Evolutionary conservation across 2,329 filamentous ascomycete genomes (phyloP).

Genomic region (Cephalotrichum gorgonifer): DNA sequence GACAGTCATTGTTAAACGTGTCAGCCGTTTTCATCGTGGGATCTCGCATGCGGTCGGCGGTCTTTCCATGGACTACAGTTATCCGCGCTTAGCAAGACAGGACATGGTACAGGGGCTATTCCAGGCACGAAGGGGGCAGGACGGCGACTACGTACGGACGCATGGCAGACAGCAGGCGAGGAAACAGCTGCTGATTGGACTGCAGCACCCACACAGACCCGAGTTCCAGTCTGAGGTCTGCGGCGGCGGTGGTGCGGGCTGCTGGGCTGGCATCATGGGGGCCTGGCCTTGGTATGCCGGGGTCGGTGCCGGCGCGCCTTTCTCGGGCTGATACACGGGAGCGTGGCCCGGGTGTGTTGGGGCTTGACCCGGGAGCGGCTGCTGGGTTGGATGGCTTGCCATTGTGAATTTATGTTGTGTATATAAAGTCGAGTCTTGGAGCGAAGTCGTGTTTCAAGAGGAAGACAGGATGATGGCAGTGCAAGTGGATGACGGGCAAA

Average conservation of each 20-base stretch:
- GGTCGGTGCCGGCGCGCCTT: background rate
- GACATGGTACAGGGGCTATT: too few relatives aligned
- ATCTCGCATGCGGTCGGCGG: constrained; percentile 31
- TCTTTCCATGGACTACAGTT: constrained; percentile 30
- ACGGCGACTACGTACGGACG: constrained; percentile 24
- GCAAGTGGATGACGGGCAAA: background rate
- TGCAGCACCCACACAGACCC: constrained; percentile 26
- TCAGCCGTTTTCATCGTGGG: constrained; percentile 28
- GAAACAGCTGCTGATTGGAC: constrained; percentile 25
- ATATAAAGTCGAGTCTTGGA: too few relatives aligned
- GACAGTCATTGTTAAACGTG: constrained; percentile 27
- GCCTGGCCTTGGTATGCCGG: background rate
- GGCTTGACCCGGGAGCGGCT: background rate
- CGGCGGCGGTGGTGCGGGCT: background rate
- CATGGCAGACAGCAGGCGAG: constrained; percentile 30
- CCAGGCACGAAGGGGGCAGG: too few relatives aligned
- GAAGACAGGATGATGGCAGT: too few relatives aligned
- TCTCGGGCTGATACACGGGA: background rate
- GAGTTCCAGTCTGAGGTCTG: constrained; percentile 21
- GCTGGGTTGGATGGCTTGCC: background rate
- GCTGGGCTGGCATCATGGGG: background rate
- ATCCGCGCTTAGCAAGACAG: background rate
- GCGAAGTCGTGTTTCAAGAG: background rate
- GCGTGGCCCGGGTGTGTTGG: background rate
- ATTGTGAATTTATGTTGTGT: too few relatives aligned